Evolutionary conservation across 768 basidiomycete genomes (phyloP), one percentile per base, ranked within the genome.

Genomic region (Leccinum rimulosum): DNA sequence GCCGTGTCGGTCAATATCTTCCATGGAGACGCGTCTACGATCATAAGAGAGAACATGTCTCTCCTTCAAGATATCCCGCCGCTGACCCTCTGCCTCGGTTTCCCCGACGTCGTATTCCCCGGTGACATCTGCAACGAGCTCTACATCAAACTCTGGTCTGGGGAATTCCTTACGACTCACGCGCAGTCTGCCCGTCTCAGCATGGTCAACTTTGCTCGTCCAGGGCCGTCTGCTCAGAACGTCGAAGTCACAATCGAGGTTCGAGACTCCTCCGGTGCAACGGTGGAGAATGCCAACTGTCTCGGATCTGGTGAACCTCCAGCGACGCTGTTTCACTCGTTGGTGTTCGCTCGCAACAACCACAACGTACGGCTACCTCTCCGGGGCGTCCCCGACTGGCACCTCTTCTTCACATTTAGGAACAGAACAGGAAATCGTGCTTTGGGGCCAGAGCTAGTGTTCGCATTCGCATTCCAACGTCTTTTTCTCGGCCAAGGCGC

Each of bases 131-230:
- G 96, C 15, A 98, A 98, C 67, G 96, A 98, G 63, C 80, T 98
- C 12, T 98, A 98, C 73, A 83, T 98, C 77, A 97, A 97, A 72
- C 82, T 98, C 0, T 98, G 95, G 95, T 89, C 87, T 56, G 96
- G 93, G 40, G 90, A 94, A 62, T 98, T 98, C 69, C 75, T 80
- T 3, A 75, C 83, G 0, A 78, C 82, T 3, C 81, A 83, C 60
- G 74, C 72, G 47, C 74, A 75, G 28, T 79, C 85, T 43, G 72
- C 87, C 3, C 87, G 88, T 48, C 73, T 77, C 30, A 82, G 79
- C 63, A 79, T 91, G 52, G 78, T 81, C 35, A 77, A 73, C 56
- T 83, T 90, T 72, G 80, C 85, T 22, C 82, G 87, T 55, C 79
- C 87, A 62, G 81, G 82, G 2, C 75, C 83, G 11, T 64, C 78